Evolutionary conservation across 805 yeast genomes (phyloP), one percentile per base, ranked within the genome.

Genomic region (Cyberlindnera euphorbiae): DNA sequence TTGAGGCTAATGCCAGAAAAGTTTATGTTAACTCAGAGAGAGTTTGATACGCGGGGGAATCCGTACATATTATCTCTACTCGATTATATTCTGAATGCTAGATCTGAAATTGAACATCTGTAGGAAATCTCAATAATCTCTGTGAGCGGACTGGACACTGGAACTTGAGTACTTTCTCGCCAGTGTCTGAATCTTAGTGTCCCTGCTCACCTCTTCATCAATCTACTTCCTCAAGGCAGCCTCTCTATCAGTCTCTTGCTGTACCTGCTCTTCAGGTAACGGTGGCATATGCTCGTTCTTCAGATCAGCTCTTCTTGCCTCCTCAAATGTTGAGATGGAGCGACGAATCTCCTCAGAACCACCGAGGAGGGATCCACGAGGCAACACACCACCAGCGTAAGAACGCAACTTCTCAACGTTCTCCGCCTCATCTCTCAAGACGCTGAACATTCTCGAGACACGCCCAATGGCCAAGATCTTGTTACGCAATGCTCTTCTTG

Each of bases 391-490:
- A 32, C 87, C 79, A 43, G 82, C 71, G 45, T 77, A 67, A 13
- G 71, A 69, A 62, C 87, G 86, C 52, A 90, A 69, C 53, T 82
- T 86, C 33, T 81, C 79, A 33, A 90, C 93, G 47, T 77, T 78
- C 58, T 86, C 97, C 31, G 89, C 73, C 53, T 90, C 96, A 56
- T 86, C 88, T 47, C 97, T 73, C 50, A 90, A 68, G 7, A 89
- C 82, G 44, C 79, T 82, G 62, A 83, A 89, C 95, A 90, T 86
- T 39, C 96, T 74, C 17, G 96, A 82, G 47, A 90, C 86, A 47
- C 95, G 76, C n/a, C 97, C 97, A 60, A 90, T 93, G 11, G 97
- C 97, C 51, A 90, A 63, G 35, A 93, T 84, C 68, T 90, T 90
- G 61, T 85, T 88, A 45, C 90, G 74, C 41, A 88, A 65, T 1